phyloP scores from a whole-genome alignment of 164 flowering plant genomes.

The Akebia trifoliata region DNA sequence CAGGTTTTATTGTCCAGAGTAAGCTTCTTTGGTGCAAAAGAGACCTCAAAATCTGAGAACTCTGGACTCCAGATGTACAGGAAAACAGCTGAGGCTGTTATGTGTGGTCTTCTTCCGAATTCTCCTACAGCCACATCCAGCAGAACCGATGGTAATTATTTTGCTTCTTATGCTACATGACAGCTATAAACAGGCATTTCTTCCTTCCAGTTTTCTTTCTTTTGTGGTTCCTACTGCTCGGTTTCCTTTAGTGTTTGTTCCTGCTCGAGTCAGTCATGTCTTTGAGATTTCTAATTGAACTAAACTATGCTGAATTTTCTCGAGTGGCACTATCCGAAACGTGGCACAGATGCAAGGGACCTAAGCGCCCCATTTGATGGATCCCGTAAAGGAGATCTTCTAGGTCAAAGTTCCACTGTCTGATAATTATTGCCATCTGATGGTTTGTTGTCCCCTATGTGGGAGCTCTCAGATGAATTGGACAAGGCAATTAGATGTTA shows the following conservation, averaged over 20 bases:
- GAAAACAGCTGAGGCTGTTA: conserved; percentile 86
- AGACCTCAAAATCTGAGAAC: conserved; percentile 26
- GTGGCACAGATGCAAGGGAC: background rate
- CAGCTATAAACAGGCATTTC: background rate
- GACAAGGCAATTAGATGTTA: background rate
- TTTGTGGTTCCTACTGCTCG: too few relatives aligned
- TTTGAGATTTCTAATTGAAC: background rate
- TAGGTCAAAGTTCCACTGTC: background rate
- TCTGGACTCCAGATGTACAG: conserved; percentile 52
- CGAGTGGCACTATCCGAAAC: background rate
- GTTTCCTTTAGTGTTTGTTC: too few relatives aligned
- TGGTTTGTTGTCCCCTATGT: background rate
- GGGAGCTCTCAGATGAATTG: background rate
- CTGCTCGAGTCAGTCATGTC: background rate
- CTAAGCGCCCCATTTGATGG: background rate
- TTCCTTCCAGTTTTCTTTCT: background rate
- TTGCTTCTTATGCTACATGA: background rate
- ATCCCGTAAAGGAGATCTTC: background rate
- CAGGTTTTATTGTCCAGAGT: conserved; percentile 85
- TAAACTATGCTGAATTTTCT: background rate
- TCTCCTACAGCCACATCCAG: conserved; percentile 87
- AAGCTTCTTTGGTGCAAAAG: conserved; percentile 56
- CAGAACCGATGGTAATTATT: conserved; percentile 68
- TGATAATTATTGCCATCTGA: background rate
- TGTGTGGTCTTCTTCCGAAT: conserved; percentile 84